These are phyloP conservation scores for Nakazawaea populi DNA, from an alignment of 805 yeast genomes.

Conservation along the genomic window DNA sequence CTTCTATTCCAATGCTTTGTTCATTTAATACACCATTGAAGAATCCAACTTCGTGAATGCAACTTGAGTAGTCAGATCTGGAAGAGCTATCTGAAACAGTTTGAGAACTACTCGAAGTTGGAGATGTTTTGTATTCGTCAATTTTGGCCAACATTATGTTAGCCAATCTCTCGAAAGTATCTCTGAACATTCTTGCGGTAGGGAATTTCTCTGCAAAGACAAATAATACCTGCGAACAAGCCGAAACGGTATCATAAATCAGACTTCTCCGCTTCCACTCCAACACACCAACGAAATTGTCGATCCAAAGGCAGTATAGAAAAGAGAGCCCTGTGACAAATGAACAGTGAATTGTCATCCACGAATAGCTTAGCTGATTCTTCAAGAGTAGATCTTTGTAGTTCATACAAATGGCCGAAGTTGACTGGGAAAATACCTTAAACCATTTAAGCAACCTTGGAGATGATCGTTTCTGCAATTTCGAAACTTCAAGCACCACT, in stretches of 20 bases:
- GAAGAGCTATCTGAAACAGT: not conserved
- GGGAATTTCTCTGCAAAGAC: conserved; percentile 25
- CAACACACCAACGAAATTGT: conserved; percentile 17
- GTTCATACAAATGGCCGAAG: conserved; percentile 23
- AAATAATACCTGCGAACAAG: conserved; percentile 23
- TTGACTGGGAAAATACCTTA: conserved; percentile 24
- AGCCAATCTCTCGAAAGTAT: conserved; percentile 23
- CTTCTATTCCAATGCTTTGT: conserved; percentile 15
- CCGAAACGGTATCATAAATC: conserved; percentile 23
- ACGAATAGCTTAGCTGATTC: conserved; percentile 22
- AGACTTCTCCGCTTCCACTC: conserved; percentile 19
- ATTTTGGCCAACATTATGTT: conserved; percentile 14
- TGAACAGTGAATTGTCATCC: conserved; percentile 26
- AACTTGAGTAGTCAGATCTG: not conserved
- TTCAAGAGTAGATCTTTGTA: conserved; percentile 21
- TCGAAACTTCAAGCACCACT: conserved; percentile 19
- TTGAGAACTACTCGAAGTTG: not conserved
- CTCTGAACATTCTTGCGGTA: conserved; percentile 20
- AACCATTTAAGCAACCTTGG: conserved; percentile 25
- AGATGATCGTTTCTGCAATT: conserved; percentile 13
- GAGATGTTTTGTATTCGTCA: conserved; percentile 6
- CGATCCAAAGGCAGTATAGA: conserved; percentile 27
- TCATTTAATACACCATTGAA: conserved; percentile 9
- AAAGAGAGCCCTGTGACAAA: conserved; percentile 26
- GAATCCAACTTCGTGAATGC: not conserved